Conservation (phyloP, 805 yeast species). For the Clavispora phyllophila region DNA sequence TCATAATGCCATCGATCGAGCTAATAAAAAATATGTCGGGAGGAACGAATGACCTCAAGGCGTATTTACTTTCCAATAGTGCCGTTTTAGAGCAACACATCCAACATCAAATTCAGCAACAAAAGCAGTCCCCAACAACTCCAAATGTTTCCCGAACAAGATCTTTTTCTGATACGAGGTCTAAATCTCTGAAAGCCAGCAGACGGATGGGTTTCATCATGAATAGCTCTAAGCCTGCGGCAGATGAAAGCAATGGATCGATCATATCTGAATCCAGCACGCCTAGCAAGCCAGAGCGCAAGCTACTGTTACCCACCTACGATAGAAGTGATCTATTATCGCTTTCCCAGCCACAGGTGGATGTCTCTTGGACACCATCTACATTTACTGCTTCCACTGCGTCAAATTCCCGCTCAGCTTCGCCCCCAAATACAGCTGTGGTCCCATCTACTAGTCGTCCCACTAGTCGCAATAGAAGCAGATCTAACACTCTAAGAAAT, state of each 20-base stretch:
- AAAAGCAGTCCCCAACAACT: constrained; percentile 7
- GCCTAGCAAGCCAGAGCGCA: constrained; percentile 14
- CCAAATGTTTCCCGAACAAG: constrained; percentile 22
- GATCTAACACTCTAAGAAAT: constrained; percentile 35
- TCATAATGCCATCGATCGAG: constrained; percentile 42
- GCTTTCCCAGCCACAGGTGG: background rate
- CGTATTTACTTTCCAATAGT: constrained; percentile 34
- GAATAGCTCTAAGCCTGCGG: constrained; percentile 28
- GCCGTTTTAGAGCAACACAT: constrained; percentile 19
- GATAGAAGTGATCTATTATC: constrained; percentile 2
- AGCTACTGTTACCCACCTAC: constrained; percentile 7
- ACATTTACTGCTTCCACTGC: constrained; percentile 4
- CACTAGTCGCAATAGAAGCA: constrained; percentile 18
- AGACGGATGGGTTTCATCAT: constrained; percentile 73
- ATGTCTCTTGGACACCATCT: background rate
- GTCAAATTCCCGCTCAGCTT: constrained; percentile 5
- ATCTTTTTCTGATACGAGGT: constrained; percentile 35
- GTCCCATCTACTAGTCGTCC: constrained; percentile 7
- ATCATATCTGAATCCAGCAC: constrained; percentile 4
- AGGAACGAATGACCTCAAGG: constrained; percentile 40
- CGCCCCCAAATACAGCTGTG: constrained; percentile 4
- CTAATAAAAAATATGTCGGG: constrained; percentile 33
- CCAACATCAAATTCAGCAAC: constrained; percentile 13
- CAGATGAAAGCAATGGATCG: constrained; percentile 5
- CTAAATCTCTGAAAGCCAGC: constrained; percentile 55